phyloP scores from a whole-genome alignment of 768 basidiomycete species.

The Mycena pura region DNA sequence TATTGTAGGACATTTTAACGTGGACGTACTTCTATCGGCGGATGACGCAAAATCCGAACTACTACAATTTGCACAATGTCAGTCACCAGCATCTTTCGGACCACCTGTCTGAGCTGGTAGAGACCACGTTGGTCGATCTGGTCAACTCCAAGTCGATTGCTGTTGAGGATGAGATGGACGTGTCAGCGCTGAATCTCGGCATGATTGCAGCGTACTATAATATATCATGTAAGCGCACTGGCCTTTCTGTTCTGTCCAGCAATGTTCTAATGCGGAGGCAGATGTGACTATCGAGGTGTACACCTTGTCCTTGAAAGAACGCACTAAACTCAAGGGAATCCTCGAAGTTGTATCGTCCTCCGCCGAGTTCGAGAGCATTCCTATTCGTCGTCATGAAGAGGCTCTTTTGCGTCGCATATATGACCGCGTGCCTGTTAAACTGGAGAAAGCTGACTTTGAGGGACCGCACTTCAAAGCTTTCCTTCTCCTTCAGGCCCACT shows the following conservation, averaged over 20 bases:
- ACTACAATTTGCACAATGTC: conserved; percentile 93
- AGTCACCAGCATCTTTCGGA: conserved; percentile 96
- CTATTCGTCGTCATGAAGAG: conserved; percentile 95
- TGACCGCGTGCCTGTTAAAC: conserved; percentile 95
- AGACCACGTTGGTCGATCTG: conserved; percentile 89
- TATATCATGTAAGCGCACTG: conserved; percentile 77
- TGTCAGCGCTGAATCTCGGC: conserved; percentile 90
- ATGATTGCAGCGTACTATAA: conserved; percentile 99
- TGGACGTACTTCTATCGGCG: conserved; percentile 99
- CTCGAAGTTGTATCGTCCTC: conserved; percentile 97
- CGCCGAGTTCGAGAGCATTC: conserved; percentile 93
- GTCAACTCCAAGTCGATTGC: conserved; percentile 95
- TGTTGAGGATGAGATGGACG: conserved; percentile 95
- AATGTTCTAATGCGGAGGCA: conserved; percentile 30
- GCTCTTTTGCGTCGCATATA: conserved; percentile 85
- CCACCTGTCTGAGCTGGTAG: conserved; percentile 94
- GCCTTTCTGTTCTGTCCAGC: background rate
- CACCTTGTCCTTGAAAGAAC: conserved; percentile 92
- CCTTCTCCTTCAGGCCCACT: conserved; percentile 95
- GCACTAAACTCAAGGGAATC: conserved; percentile 95
- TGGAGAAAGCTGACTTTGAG: conserved; percentile 83
- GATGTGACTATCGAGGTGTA: conserved; percentile 98
- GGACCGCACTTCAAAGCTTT: conserved; percentile 98
- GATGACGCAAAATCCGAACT: conserved; percentile 97
- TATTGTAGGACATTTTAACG: conserved; percentile 85